Conservation (phyloP, 257 asterid species). For the Plantago ovata region DNA sequence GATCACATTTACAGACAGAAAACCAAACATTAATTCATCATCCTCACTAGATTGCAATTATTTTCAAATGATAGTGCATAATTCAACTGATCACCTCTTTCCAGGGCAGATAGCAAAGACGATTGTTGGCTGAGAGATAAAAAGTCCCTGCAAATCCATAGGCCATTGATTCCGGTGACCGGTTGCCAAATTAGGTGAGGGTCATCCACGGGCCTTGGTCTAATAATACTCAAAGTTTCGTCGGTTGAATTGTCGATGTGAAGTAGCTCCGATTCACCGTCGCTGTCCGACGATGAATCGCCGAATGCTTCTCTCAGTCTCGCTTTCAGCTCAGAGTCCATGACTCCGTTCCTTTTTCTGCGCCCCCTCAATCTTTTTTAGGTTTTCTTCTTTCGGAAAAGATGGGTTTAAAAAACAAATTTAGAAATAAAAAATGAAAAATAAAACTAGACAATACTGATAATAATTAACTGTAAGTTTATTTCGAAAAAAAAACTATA, state of each 20-base stretch:
- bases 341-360: slow-evolving; percentile 12
- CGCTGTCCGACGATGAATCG: slow-evolving; percentile 60
- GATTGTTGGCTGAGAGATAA: slow-evolving; percentile 57
- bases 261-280: slow-evolving; percentile 18
- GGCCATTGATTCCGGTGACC: slow-evolving; percentile 60
- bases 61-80: not conserved
- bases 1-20: slow-evolving; percentile 22
- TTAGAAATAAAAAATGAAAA: too few species aligned
- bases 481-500: too few species aligned
- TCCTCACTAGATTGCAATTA: not conserved
- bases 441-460: too few species aligned
- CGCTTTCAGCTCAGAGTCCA: slow-evolving; percentile 40
- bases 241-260: slow-evolving; percentile 18
- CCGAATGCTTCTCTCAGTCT: slow-evolving; percentile 68
- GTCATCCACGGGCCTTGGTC: slow-evolving; percentile 38
- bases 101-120: slow-evolving; percentile 54
- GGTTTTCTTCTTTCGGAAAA: too few species aligned
- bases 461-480: too few species aligned
- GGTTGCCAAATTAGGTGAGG: slow-evolving; percentile 53
- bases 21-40: slow-evolving; percentile 12
- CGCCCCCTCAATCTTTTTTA: too few species aligned
- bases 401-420: too few species aligned
- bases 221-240: not conserved
- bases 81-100: slow-evolving; percentile 36
- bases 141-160: slow-evolving; percentile 68